Base-by-base conservation (phyloP, 306 rosid genomes). In the Prunus davidiana region DNA sequence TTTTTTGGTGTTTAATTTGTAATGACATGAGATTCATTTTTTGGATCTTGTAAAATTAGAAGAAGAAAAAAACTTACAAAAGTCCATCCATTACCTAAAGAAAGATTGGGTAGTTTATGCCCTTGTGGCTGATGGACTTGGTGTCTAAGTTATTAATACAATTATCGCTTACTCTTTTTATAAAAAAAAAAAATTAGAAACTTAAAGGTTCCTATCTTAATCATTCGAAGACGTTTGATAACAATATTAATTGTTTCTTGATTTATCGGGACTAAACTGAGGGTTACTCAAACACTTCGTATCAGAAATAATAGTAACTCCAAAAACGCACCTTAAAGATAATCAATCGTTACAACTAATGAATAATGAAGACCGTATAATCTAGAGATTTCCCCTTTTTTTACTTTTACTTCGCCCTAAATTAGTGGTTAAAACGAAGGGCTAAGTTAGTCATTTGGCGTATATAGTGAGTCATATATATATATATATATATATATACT, bases 401-500 rank as follows among this genome's bases (percentile, higher is more conserved):
- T 13, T 49, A 9, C 19, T 69, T 69, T 50, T 16, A 28, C 60
- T 9, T 69, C 3, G 28, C 9, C 60, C 61, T 27, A 46, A 27
- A 69, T 50, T 27, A 50, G 28, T 43, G 16, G 58, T 69, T 24
- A 50, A 49, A 62, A 56, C 5, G 22, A 15, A 25, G 13, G 43
- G 45, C 25, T 12, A 66, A 11, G 14, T 34, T 18, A 32, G 47
- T 64, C 22, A 69, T 16, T 78, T 77, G 73, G 43, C 58, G 32
- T 74, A 50, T 73, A 65, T 75, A 38, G 72, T 63, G 28, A 61
- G 38, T 76, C 81, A 76, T 18, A 50, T 85, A 38, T 84, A 24
- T 22, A 22, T 22, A n/a, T n/a, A n/a, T n/a, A n/a, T n/a, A 22
- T 84, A 62, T 68, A 14, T 32, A 28, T 28, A 28, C 20, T 52